phyloP scores from a whole-genome alignment of 345 rosid genomes.

The Salix arbutifolia region DNA sequence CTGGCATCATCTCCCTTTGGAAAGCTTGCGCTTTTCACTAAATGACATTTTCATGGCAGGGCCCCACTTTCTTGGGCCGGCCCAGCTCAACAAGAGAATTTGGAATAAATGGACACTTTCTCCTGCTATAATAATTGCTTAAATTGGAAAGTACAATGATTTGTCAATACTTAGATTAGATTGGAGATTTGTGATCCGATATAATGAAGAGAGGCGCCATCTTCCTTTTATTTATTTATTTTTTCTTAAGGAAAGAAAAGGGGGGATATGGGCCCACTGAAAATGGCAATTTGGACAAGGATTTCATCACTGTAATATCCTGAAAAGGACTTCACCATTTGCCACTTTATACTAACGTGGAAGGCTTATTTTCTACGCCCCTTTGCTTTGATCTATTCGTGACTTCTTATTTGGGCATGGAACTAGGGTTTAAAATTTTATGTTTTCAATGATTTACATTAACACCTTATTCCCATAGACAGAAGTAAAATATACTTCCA shows the following conservation, averaged over 20 bases:
- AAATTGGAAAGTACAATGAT: no score
- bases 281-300: not conserved
- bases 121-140: not conserved
- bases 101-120: not conserved
- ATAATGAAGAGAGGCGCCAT: not conserved
- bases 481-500: no score
- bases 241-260: not conserved
- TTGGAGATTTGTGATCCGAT: not conserved
- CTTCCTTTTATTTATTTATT: not conserved
- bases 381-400: not conserved
- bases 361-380: not conserved
- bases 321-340: not conserved
- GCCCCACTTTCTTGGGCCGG: slow-evolving; percentile 39
- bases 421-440: no score
- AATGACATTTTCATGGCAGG: slow-evolving; percentile 28
- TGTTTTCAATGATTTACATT: no score
- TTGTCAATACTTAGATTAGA: no score
- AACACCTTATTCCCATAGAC: no score
- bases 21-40: slow-evolving; percentile 2
- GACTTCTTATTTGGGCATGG: no score
- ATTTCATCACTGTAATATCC: not conserved
- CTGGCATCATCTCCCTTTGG: not conserved
- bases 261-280: not conserved
- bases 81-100: slow-evolving; percentile 21
- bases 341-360: not conserved